phyloP scores from a whole-genome alignment of 306 rosid species.

The Medicago lupulina region DNA sequence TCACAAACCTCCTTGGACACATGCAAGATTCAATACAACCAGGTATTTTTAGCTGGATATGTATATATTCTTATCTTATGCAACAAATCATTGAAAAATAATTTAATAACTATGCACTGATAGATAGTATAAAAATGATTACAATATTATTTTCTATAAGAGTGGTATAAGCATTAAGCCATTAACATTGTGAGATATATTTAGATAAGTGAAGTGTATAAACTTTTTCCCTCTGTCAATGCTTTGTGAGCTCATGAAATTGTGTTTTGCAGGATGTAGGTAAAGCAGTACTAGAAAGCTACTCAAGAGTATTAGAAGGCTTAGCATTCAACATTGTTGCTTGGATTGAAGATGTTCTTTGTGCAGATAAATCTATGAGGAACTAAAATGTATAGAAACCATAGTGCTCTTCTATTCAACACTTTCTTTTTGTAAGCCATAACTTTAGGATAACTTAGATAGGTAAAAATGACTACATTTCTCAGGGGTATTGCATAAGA shows the following conservation, averaged over 20 bases:
- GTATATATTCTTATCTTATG: conserved; percentile 13
- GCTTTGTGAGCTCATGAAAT: not conserved
- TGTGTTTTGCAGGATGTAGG: conserved; percentile 71
- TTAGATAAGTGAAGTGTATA: no score
- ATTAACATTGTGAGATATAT: no score
- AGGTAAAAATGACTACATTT: conserved; percentile 38
- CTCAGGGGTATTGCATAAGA: conserved; percentile 14
- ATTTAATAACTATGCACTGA: not conserved
- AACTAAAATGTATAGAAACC: conserved; percentile 43
- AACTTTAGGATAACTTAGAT: conserved; percentile 35
- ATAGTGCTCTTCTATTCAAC: conserved; percentile 26
- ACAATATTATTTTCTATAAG: not conserved
- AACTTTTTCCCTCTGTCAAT: no score
- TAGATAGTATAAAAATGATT: not conserved
- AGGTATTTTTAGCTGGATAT: conserved; percentile 47
- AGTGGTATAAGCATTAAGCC: not conserved
- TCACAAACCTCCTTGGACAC: conserved; percentile 92
- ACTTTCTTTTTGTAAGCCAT: conserved; percentile 21
- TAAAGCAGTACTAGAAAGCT: conserved; percentile 71
- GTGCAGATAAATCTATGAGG: conserved; percentile 59
- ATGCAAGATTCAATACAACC: conserved; percentile 88
- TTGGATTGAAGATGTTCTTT: conserved; percentile 76
- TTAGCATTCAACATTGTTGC: conserved; percentile 80
- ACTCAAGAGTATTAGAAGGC: conserved; percentile 80
- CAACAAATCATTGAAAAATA: not conserved